Conservation (phyloP, 345 rosid genomes). For the Melaleuca quinquenervia region DNA sequence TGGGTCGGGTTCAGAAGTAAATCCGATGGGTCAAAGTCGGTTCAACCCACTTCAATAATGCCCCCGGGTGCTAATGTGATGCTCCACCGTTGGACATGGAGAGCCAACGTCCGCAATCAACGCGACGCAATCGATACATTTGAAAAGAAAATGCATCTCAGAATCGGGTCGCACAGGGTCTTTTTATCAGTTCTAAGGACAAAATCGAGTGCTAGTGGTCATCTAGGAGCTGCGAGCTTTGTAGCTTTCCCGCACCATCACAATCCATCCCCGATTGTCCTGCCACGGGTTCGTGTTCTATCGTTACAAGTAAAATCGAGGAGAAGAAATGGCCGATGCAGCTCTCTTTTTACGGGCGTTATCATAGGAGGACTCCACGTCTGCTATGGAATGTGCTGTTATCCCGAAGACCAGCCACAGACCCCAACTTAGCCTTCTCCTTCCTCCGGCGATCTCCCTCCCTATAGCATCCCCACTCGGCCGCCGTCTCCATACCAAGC, state of each 20-base stretch:
- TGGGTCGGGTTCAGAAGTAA: not conserved
- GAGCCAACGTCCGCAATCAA: not conserved
- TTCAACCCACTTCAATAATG: not conserved
- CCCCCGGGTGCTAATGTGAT: not conserved
- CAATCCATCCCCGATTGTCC: not conserved
- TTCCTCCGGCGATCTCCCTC: no score
- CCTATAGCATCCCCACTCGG: no score
- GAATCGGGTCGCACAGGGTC: not conserved
- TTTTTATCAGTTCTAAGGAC: not conserved
- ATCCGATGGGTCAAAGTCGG: not conserved
- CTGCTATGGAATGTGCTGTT: fast-evolving
- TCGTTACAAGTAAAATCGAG: not conserved
- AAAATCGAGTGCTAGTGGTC: not conserved
- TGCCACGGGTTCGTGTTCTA: not conserved
- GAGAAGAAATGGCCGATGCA: not conserved
- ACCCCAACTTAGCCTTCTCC: no score
- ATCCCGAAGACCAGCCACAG: no score
- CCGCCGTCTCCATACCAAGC: no score
- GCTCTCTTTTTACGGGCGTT: not conserved
- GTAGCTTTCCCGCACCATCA: not conserved
- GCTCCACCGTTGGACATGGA: not conserved
- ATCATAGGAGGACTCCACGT: fast-evolving
- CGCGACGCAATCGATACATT: not conserved
- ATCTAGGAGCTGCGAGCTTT: not conserved
- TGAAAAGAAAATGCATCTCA: not conserved